These are phyloP conservation scores for Fusarium newnesense DNA, from an alignment of 2,329 filamentous ascomycete species.

Conservation along the genomic window DNA sequence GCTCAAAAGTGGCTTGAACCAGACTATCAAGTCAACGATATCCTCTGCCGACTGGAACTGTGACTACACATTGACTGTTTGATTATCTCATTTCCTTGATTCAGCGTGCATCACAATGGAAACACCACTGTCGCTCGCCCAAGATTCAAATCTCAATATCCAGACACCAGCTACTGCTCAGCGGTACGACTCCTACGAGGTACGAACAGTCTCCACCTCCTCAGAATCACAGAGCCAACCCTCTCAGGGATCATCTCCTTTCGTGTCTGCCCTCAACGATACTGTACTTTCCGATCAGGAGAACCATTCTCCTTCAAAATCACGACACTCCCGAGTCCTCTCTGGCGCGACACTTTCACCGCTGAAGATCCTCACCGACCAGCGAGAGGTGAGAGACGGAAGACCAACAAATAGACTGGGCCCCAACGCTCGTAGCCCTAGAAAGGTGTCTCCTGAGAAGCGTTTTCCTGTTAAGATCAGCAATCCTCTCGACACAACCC, in stretches of 20 bases:
- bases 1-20: constrained; percentile 14
- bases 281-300: constrained; percentile 53
- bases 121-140: constrained; percentile 41
- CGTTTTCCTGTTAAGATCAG: constrained; percentile 71
- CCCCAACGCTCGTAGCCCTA: constrained; percentile 55
- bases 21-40: constrained; percentile 6
- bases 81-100: constrained; percentile 23
- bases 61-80: constrained; percentile 8
- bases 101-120: constrained; percentile 41
- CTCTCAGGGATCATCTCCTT: constrained; percentile 42
- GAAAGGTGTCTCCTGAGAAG: constrained; percentile 63
- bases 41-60: not conserved
- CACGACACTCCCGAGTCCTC: constrained; percentile 64
- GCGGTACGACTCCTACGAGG: constrained; percentile 41
- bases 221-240: constrained; percentile 24
- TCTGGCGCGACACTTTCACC: constrained; percentile 68
- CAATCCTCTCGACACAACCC: constrained; percentile 41
- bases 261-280: constrained; percentile 47
- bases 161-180: constrained; percentile 37
- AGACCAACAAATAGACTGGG: constrained; percentile 40
- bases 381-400: constrained; percentile 40
- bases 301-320: constrained; percentile 59
- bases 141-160: constrained; percentile 42
- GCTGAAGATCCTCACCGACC: constrained; percentile 63
- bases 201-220: constrained; percentile 28